phyloP scores from a whole-genome alignment of 2,329 filamentous ascomycete genomes.

The Chalaropsis thielavioides region DNA sequence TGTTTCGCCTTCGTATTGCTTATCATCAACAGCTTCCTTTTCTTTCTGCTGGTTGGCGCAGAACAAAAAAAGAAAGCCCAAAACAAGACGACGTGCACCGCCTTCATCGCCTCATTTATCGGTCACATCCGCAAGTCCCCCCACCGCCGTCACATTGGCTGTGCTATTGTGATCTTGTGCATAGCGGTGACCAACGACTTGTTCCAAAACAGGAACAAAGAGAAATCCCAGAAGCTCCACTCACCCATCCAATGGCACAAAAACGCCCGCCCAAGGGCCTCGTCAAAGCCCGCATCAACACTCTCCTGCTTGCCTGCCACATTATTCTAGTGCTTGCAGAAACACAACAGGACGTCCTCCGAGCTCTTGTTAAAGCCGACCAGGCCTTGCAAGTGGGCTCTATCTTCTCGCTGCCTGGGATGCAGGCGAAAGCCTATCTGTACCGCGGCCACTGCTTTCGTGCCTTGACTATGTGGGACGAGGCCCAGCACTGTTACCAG shows the following conservation, averaged over 20 bases:
- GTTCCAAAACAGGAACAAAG: not conserved
- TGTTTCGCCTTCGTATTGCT: not conserved
- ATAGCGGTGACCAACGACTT: not conserved
- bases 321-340: constrained; percentile 17
- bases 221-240: not conserved
- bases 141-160: too few relatives aligned
- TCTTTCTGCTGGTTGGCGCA: not conserved
- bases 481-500: constrained; percentile 20
- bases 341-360: constrained; percentile 10
- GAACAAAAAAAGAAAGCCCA: not conserved
- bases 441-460: constrained; percentile 21
- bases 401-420: constrained; percentile 15
- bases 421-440: constrained; percentile 20
- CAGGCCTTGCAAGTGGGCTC: constrained; percentile 19
- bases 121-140: too few relatives aligned
- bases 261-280: constrained; percentile 17
- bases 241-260: constrained; percentile 4
- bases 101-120: too few relatives aligned
- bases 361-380: constrained; percentile 20
- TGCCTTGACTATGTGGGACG: constrained; percentile 20
- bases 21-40: too few relatives aligned
- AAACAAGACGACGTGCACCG: too few relatives aligned
- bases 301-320: constrained; percentile 18
- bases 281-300: constrained; percentile 17
- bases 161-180: too few relatives aligned